Conservation (phyloP, 495 filamentous ascomycete genomes). For the Trichocladium uniseriatum region DNA sequence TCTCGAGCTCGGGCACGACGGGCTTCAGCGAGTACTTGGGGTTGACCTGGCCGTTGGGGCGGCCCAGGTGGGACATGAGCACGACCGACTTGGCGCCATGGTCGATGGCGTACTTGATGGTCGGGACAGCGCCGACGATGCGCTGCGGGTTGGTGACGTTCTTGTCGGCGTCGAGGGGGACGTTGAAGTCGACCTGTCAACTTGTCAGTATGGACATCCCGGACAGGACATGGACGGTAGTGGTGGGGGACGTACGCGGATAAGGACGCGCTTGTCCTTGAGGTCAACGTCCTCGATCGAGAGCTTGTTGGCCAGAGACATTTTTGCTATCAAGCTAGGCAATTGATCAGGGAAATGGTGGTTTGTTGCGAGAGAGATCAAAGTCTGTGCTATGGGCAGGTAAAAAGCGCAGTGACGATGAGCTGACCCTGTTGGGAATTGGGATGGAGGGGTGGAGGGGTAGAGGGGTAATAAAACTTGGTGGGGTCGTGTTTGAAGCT, state of each 20-base stretch:
- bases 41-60: slow-evolving; percentile 81
- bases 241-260: slow-evolving; percentile 64
- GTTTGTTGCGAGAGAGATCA: neutral
- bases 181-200: slow-evolving; percentile 95
- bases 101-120: slow-evolving; percentile 96
- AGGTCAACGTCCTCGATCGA: slow-evolving; percentile 92
- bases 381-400: neutral
- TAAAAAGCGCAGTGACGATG: slow-evolving; percentile 21
- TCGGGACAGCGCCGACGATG: slow-evolving; percentile 93
- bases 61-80: slow-evolving; percentile 97
- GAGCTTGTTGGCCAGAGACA: slow-evolving; percentile 99
- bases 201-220: neutral
- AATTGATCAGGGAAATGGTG: slow-evolving; percentile 11
- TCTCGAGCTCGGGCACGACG: slow-evolving; percentile 84
- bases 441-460: slow-evolving; percentile 26
- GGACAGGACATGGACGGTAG: neutral
- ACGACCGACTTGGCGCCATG: slow-evolving; percentile 90
- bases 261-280: slow-evolving; percentile 95
- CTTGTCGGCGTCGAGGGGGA: slow-evolving; percentile 81
- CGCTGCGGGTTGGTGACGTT: slow-evolving; percentile 98
- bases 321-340: slow-evolving; percentile 38
- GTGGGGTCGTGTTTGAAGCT: slow-evolving; percentile 19
- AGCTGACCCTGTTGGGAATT: slow-evolving; percentile 10
- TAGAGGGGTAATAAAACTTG: slow-evolving; percentile 7
- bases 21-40: slow-evolving; percentile 92